Conservation (phyloP, 2,329 filamentous ascomycete genomes). For the Emmonsiellopsis sp. region DNA sequence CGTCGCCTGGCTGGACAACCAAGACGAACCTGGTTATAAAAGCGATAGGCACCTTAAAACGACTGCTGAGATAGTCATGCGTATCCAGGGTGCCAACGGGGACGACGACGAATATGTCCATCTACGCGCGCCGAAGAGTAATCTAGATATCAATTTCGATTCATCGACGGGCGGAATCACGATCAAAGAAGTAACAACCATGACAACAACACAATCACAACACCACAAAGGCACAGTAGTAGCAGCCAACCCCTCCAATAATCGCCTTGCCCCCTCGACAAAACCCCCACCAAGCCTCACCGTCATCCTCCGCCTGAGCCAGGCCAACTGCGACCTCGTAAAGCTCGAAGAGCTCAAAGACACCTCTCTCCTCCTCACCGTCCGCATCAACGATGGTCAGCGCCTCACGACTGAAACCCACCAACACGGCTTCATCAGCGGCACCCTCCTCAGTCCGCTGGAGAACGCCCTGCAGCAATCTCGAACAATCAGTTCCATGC, state of each 20-base stretch:
- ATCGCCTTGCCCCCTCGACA: too few relatives aligned
- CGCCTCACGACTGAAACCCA: constrained; percentile 16
- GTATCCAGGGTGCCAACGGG: not conserved
- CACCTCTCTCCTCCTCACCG: constrained; percentile 18
- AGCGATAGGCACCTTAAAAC: not conserved
- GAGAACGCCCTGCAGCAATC: constrained; percentile 13
- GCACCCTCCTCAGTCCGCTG: constrained; percentile 12
- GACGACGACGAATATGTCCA: not conserved
- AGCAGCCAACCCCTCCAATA: not conserved
- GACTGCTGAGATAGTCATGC: not conserved
- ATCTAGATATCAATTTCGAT: constrained; percentile 2
- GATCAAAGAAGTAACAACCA: constrained; percentile 1
- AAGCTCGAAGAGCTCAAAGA: constrained; percentile 22
- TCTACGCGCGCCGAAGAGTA: not conserved
- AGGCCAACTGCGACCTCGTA: constrained; percentile 15
- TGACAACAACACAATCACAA: not conserved
- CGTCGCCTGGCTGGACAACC: not conserved
- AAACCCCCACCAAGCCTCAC: not conserved
- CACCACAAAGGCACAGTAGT: too few relatives aligned
- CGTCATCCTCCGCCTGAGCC: constrained; percentile 12
- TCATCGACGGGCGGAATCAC: not conserved
- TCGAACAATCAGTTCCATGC: constrained; percentile 14
- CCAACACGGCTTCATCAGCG: constrained; percentile 13
- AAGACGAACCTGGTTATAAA: not conserved
- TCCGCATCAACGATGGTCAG: constrained; percentile 13